Base-by-base conservation (phyloP, 2,329 filamentous ascomycete genomes). In the Xylaria sp. region DNA sequence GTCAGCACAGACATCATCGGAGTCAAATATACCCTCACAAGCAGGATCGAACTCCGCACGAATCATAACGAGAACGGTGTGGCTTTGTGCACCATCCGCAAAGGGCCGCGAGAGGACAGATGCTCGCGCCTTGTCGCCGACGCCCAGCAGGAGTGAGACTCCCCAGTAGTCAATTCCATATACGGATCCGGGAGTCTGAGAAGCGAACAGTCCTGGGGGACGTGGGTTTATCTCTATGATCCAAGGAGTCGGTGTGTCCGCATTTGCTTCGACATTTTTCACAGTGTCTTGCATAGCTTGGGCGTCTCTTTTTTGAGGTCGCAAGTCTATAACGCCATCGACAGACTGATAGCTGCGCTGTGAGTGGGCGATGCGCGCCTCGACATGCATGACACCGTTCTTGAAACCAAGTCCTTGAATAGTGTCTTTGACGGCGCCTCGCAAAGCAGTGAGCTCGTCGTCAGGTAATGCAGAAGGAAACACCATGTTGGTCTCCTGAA, bases 121-220 rank as follows among this genome's bases (percentile, higher is more conserved):
- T 7, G 73, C 74, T 37, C 76, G 70, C 20, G 58, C 70, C 55
- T 74, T 71, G 39, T 77, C 75, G 7, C 71, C 64, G 6, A 72
- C 23, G 2, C 72, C 76, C 0, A 76, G 39, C 18, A 74, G 66
- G 2, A 77, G 68, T 23, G 75, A 72, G 18, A 78, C 68, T 15
- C 69, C 75, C 70, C 73, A 78, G 63, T 78, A 78, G 48, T 75
- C 75, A 28, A 78, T 69, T 10, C 76, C 76, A 48, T 78, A 78
- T 15, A 75, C 73, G 6, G 73, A 73, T 37, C 66, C 72, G 12
- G 74, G 69, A 37, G 75, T 76, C 34, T 76, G 75, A 13, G 73
- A 75, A 10, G 76, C 76, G 28, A 75, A 74, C 3, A 75, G 55
- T 28, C 75, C 76, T 0, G 75, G 76, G 4, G 75, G 75, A 1